Base-by-base conservation (phyloP, 345 rosid genomes). In the Melaleuca quinquenervia region DNA sequence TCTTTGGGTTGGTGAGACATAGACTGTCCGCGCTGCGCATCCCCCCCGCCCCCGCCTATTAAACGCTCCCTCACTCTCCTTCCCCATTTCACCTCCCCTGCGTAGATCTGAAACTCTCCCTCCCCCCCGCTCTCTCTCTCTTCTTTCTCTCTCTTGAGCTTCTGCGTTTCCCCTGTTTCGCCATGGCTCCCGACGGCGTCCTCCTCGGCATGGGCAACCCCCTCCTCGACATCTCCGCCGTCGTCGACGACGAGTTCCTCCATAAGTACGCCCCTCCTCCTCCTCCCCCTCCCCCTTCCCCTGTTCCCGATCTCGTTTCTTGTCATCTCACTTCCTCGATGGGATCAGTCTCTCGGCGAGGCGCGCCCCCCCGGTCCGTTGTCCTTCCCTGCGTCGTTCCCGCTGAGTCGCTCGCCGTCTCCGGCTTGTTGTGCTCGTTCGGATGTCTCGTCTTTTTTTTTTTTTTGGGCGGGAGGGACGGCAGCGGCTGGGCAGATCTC, bases 171-270 rank as follows among this genome's bases (percentile, higher is more conserved):
- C 41, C 41, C 41, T 41, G 3, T 41, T 4, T 11, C 54, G 52
- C 32, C 54, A 82, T 82, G 54, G 83, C 26, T 49, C 24, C 83
- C 91, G 93, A 94, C 55, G 92, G 96, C 26, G 87, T 95, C 85
- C 89, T 97, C 7, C 21, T 98, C 87, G 99, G 99, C 7, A 96
- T 98, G 98, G 99, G 99, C 22, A 98, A 96, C 84, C 99, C 99
- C n/a, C 99, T 98, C 64, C 95, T 98, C 82, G 99, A 98, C 95
- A 93, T 96, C 90, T 94, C 98, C 5, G 94, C 99, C 58, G 97
- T 94, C 74, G 99, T 98, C 60, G 98, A 96, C 88, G 96, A 95
- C 18, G 95, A 91, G 4, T 98, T 98, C 94, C 89, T 98, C 90
- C 45, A 89, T 21, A 96, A 92, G 99, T 94, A 76, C 87, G 92